Conservation (phyloP, 2,329 filamentous ascomycete species). For the Metarhizium rileyi region DNA sequence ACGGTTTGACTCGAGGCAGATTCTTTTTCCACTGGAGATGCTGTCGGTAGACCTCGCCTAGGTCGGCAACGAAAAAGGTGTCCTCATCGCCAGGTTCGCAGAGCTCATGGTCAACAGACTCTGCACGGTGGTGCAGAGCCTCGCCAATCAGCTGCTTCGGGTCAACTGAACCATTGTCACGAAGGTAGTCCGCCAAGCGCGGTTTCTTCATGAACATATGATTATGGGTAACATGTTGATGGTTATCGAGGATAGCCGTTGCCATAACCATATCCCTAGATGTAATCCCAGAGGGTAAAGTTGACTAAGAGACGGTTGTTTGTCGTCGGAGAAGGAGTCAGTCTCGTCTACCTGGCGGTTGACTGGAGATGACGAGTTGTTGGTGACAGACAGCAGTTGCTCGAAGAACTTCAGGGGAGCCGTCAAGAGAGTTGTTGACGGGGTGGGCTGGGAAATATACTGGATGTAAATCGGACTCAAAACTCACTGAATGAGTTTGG, state of each 20-base stretch:
- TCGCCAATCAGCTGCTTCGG: conserved; percentile 79
- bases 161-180: conserved; percentile 31
- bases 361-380: conserved; percentile 3
- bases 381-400: conserved; percentile 2
- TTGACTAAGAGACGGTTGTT: not conserved
- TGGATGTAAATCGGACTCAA: conserved; percentile 1
- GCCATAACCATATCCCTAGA: conserved; percentile 54
- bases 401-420: not conserved
- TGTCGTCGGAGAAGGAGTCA: not conserved
- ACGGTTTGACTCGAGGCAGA: conserved; percentile 83
- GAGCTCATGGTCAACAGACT: conserved; percentile 72
- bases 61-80: conserved; percentile 95
- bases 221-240: conserved; percentile 39
- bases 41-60: conserved; percentile 98
- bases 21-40: conserved; percentile 97
- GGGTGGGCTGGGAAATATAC: conserved; percentile 1
- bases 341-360: not conserved
- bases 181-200: conserved; percentile 27
- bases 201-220: conserved; percentile 37
- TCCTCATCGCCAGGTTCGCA: conserved; percentile 93
- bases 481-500: conserved; percentile 15
- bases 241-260: conserved; percentile 47
- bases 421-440: not conserved
- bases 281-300: conserved; percentile 1
- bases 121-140: conserved; percentile 76